A percentile compares a stretch with the other conserved stretches of the same genome.
Conservation (phyloP, 1,284 basidiomycete species). For the Agroathelia rolfsii region DNA sequence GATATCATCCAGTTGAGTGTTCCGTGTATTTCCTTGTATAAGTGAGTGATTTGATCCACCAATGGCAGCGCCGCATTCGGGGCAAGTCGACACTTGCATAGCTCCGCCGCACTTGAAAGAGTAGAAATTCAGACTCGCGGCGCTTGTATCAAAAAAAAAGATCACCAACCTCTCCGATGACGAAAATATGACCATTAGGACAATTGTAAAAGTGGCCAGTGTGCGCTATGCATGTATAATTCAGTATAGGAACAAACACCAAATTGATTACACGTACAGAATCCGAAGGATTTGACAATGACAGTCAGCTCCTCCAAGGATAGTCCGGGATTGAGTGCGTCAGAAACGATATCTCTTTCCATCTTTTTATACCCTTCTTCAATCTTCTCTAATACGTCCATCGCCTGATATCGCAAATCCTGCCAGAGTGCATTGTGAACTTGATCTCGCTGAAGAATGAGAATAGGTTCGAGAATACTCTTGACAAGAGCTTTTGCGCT, state of each 20-base stretch:
- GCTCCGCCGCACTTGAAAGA: conserved; percentile 43
- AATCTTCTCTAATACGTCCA: not conserved
- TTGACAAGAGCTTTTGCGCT: too few relatives aligned
- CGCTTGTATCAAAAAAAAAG: conserved; percentile 7
- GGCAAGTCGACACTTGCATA: conserved; percentile 31
- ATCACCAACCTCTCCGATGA: conserved; percentile 31
- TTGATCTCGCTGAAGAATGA: too few relatives aligned
- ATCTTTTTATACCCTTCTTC: conserved; percentile 27
- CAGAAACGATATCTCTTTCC: conserved; percentile 19
- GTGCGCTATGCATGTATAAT: conserved; percentile 19
- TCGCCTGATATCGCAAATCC: conserved; percentile 1
- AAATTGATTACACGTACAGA: conserved; percentile 19
- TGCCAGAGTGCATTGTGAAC: conserved; percentile 11
- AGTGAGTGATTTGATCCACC: conserved; percentile 38
- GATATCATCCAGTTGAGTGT: too few relatives aligned
- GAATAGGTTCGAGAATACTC: too few relatives aligned
- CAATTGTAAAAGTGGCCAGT: conserved; percentile 38
- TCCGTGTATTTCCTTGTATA: too few relatives aligned
- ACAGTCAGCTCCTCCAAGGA: conserved; percentile 31
- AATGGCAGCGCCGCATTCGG: conserved; percentile 42
- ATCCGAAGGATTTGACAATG: conserved; percentile 32
- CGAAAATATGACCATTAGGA: conserved; percentile 38
- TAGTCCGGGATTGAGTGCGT: conserved; percentile 31
- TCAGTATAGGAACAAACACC: not conserved
- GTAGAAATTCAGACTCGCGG: not conserved